Conservation (phyloP, 2,329 filamentous ascomycete genomes). For the Sordariomycetes sp. region DNA sequence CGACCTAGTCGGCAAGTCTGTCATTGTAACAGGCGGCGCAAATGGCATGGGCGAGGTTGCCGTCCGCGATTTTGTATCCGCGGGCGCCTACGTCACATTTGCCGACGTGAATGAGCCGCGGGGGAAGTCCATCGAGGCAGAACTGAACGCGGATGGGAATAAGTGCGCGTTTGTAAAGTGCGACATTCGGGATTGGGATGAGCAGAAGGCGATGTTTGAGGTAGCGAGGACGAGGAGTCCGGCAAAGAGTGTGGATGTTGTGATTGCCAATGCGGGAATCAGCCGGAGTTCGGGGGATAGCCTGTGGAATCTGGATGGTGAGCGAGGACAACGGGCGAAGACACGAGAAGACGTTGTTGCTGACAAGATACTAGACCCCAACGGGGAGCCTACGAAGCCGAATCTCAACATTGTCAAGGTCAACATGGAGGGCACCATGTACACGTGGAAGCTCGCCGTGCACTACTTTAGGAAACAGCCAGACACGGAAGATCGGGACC, state of each 20-base stretch:
- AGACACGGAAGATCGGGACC: conserved; percentile 21
- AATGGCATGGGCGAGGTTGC: conserved; percentile 24
- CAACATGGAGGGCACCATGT: conserved; percentile 25
- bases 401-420: conserved; percentile 25
- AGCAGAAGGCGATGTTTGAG: conserved; percentile 26
- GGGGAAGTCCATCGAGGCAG: conserved; percentile 16
- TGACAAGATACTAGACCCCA: conserved; percentile 8
- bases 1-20: conserved; percentile 26
- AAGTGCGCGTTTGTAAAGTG: conserved; percentile 21
- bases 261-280: conserved; percentile 34
- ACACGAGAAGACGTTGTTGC: background rate
- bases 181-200: conserved; percentile 27
- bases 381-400: conserved; percentile 19
- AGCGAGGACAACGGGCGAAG: background rate
- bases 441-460: conserved; percentile 30
- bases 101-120: conserved; percentile 21
- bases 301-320: conserved; percentile 23
- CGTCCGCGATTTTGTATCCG: conserved; percentile 18
- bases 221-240: conserved; percentile 21
- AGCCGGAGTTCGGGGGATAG: conserved; percentile 19
- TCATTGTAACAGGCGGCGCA: conserved; percentile 33
- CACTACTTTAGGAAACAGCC: conserved; percentile 30
- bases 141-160: conserved; percentile 13
- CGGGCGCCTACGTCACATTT: conserved; percentile 26
- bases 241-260: conserved; percentile 24